Percentiles rank a stretch among this genome's conserved stretches.
phyloP scores from a whole-genome alignment of 257 asterid genomes.

The Solanum chiquidenum region DNA sequence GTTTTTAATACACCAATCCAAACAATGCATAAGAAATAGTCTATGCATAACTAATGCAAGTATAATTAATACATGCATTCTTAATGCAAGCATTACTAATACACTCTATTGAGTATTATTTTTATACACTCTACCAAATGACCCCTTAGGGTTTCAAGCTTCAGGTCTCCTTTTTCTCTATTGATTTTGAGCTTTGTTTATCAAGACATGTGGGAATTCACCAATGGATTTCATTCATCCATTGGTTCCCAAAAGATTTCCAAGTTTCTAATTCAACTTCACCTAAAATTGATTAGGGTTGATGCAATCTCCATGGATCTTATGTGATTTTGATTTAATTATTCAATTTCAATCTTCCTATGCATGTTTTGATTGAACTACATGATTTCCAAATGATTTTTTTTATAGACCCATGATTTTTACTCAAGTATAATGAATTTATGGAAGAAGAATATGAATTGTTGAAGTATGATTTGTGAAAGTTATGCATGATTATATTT shows the following conservation, averaged over 20 bases:
- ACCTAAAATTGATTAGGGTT: neutral
- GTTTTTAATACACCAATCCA: too few relatives aligned
- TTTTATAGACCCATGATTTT: neutral
- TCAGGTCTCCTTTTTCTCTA: neutral
- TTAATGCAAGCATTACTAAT: too few relatives aligned
- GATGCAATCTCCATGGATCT: neutral
- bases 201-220: neutral
- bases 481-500: neutral
- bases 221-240: neutral
- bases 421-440: neutral
- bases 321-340: too few relatives aligned
- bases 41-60: too few relatives aligned
- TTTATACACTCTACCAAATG: too few relatives aligned
- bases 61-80: too few relatives aligned
- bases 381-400: neutral
- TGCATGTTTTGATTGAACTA: neutral
- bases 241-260: neutral
- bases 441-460: neutral
- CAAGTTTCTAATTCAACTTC: neutral
- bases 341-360: neutral
- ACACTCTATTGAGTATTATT: too few relatives aligned
- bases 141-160: neutral
- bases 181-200: neutral
- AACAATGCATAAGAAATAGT: too few relatives aligned
- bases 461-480: neutral